phyloP scores from a whole-genome alignment of 805 yeast species.

The Candida palmyrensis region DNA sequence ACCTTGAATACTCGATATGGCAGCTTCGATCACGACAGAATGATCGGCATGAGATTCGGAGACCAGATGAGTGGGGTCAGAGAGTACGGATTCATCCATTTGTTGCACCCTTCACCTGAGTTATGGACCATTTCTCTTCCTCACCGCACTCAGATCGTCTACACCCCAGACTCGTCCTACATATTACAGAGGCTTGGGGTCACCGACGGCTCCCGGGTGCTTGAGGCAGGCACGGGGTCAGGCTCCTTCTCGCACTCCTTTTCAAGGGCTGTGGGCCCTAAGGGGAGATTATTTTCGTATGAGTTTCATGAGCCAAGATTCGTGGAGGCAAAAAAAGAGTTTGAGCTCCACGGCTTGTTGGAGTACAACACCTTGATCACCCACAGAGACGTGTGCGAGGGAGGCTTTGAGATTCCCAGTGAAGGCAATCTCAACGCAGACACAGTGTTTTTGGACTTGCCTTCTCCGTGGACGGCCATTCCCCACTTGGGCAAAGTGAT shows the following conservation, averaged over 20 bases:
- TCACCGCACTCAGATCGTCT: conserved; percentile 96
- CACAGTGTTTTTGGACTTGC: conserved; percentile 83
- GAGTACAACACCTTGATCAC: conserved; percentile 56
- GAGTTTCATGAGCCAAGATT: conserved; percentile 89
- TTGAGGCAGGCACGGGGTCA: conserved; percentile 98
- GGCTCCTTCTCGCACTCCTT: conserved; percentile 94
- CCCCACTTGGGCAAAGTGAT: conserved; percentile 64
- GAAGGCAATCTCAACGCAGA: conserved; percentile 49
- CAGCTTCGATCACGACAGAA: conserved; percentile 72
- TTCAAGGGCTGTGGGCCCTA: conserved; percentile 63
- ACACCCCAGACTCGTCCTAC: conserved; percentile 91
- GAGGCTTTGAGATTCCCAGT: conserved; percentile 64
- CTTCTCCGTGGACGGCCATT: conserved; percentile 96
- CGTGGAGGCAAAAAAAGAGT: conserved; percentile 72
- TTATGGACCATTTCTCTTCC: conserved; percentile 95
- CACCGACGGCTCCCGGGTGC: conserved; percentile 68
- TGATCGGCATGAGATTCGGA: conserved; percentile 82
- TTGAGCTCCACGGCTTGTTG: conserved; percentile 62
- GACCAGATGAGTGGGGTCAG: conserved; percentile 72
- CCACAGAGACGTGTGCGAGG: conserved; percentile 88
- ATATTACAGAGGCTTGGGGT: conserved; percentile 79
- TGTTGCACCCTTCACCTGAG: conserved; percentile 90
- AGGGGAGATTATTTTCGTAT: conserved; percentile 71
- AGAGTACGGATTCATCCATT: conserved; percentile 81
- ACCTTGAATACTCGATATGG: conserved; percentile 84